Conservation (phyloP, 1,284 basidiomycete genomes). For the Entoloma clypeatum region DNA sequence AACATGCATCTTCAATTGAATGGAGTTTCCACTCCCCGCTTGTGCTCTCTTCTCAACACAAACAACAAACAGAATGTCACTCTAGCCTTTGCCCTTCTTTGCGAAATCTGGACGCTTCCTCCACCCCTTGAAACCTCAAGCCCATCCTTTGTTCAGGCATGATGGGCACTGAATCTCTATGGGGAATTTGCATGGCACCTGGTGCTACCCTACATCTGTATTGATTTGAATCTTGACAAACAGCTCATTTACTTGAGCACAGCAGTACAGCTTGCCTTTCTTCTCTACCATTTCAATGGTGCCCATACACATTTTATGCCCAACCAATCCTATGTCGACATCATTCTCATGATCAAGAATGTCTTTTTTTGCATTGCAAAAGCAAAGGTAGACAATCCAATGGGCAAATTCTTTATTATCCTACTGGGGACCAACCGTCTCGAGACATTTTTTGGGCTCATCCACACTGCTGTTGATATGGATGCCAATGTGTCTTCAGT, state of each 20-base stretch:
- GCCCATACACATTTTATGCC: constrained; percentile 1
- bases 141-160: not conserved
- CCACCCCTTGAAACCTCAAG: not conserved
- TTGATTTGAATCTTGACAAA: not conserved
- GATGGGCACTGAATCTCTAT: not conserved
- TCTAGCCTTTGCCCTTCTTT: constrained; percentile 8
- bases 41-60: constrained; percentile 10
- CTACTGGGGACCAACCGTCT: constrained; percentile 24
- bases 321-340: constrained; percentile 17
- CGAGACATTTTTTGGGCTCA: constrained; percentile 23
- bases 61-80: constrained; percentile 13
- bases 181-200: not conserved
- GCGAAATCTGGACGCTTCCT: constrained; percentile 7
- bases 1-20: not conserved
- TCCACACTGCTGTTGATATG: not conserved
- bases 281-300: not conserved
- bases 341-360: constrained; percentile 23
- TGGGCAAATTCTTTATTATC: constrained; percentile 21
- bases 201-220: not conserved
- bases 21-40: not conserved
- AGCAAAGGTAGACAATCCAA: constrained; percentile 19
- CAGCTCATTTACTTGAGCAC: constrained; percentile 3
- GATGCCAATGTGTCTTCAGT: not conserved
- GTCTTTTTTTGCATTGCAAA: constrained; percentile 24
- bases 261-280: not conserved